Evolutionary conservation across 2,329 filamentous ascomycete genomes (phyloP), one percentile per base, ranked within the genome.

Genomic region (Penicillium rolfsii): DNA sequence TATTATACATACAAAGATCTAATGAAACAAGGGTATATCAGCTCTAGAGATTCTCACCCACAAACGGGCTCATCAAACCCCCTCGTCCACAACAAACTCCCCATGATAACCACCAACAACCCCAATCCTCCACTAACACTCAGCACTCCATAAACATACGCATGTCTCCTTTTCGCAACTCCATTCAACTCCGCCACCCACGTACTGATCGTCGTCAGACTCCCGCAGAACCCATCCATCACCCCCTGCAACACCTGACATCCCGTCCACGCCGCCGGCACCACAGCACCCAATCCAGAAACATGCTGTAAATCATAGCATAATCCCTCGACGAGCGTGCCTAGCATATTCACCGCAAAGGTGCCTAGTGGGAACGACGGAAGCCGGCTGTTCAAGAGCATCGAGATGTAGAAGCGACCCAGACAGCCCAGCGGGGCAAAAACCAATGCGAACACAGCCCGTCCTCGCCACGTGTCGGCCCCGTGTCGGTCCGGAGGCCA

Each of bases 401-500:
- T 72, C 0, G 90, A 90, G 1, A 85, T 76, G 72, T 92, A 93
- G 78, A 91, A 96, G 3, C 94, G 85, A 0, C 84, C 72, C 0
- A 97, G 77, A 67, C 90, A 93, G 0, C 94, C 94, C 0, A 91
- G 67, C 0, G 94, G 94, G 0, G 92, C 90, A 69, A 97, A 95
- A 2, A 93, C 87, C 28, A 95, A 81, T 0, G 92, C 85, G 68
- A 97, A 94, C 0, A 91, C 79, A 0, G 85, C 89, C 50, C 88
- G 80, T 1, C 90, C 89, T 41, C 93, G 90, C 93, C 93, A 97
- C 19, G 77, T 77, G 43, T 90, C 83, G 19, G 57, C 33, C 0
- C 36, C 26, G 48, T 76, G 69, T 43, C 82, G 76, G 65, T 89
- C 83, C 0, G 91, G 91, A 0, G 92, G 91, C 66, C 89, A 86